Evolutionary conservation across 192 early-diverging fungal species (phyloP).

Genomic region (Backusella mclennaniae): DNA sequence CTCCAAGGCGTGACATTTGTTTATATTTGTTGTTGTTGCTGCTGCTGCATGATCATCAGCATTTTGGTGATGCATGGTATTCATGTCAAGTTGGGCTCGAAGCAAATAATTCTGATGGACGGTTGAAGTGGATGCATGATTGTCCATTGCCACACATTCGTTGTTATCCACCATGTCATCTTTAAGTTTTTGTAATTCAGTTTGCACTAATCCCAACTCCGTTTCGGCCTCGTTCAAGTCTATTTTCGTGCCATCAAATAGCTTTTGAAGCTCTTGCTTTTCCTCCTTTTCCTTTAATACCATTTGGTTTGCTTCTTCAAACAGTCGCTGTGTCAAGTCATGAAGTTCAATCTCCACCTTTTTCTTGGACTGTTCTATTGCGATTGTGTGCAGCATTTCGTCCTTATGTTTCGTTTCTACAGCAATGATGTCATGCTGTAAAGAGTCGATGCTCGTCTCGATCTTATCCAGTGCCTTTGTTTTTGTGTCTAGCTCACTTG

Average conservation of each 20-base stretch:
- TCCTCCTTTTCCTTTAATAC: slow-evolving; percentile 70
- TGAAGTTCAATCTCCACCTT: slow-evolving; percentile 87
- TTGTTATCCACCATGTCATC: slow-evolving; percentile 64
- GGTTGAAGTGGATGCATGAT: slow-evolving; percentile 14
- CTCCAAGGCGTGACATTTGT: neutral
- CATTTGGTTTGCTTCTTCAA: slow-evolving; percentile 89
- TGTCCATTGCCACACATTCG: slow-evolving; percentile 20
- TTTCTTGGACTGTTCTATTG: slow-evolving; percentile 83
- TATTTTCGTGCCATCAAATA: slow-evolving; percentile 44
- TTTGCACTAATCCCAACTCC: slow-evolving; percentile 64
- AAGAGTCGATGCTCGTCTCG: slow-evolving; percentile 7
- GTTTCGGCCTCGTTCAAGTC: slow-evolving; percentile 56
- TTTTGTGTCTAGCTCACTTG: neutral
- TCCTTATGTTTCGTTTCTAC: slow-evolving; percentile 71
- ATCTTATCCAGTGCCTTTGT: neutral
- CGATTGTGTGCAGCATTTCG: slow-evolving; percentile 73
- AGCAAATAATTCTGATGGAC: slow-evolving; percentile 17
- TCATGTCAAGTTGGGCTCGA: slow-evolving; percentile 45
- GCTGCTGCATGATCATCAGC: neutral
- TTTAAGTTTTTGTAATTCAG: slow-evolving; percentile 77
- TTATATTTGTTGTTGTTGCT: neutral
- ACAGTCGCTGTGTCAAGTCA: slow-evolving; percentile 78
- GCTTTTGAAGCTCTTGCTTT: slow-evolving; percentile 42
- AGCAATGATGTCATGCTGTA: slow-evolving; percentile 58
- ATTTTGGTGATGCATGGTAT: neutral